Evolutionary conservation across 768 basidiomycete genomes (phyloP).

Genomic region (Nidularia sp.): DNA sequence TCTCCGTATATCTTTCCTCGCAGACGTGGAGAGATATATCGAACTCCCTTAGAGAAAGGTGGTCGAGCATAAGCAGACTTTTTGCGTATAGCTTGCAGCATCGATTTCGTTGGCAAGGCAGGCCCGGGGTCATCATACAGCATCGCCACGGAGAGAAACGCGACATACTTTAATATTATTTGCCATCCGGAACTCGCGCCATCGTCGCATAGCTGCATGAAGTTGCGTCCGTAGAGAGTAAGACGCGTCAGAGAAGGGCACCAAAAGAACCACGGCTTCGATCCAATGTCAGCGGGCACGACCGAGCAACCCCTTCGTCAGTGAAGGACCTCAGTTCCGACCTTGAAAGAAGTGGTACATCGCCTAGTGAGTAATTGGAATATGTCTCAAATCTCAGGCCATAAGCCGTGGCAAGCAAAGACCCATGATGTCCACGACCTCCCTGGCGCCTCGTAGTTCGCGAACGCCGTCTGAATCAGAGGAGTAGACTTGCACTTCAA

Average conservation of each 20-base stretch:
- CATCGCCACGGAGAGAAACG: no score
- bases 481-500: slow-evolving; percentile 4
- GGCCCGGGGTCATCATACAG: no score
- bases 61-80: no score
- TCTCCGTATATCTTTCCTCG: no score
- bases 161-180: no score
- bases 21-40: no score
- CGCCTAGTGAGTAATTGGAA: slow-evolving; percentile 6
- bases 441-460: slow-evolving; percentile 2
- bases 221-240: slow-evolving; percentile 14
- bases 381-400: slow-evolving; percentile 3
- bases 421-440: slow-evolving; percentile 2
- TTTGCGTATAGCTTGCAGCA: no score
- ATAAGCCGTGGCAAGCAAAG: slow-evolving; percentile 4
- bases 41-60: no score
- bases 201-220: slow-evolving; percentile 2
- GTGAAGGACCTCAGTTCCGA: slow-evolving; percentile 2
- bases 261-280: neutral
- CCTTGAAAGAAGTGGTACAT: slow-evolving; percentile 4
- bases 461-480: neutral
- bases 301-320: slow-evolving; percentile 1
- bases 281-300: neutral
- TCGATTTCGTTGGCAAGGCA: no score
- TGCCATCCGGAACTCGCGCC: no score
- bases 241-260: slow-evolving; percentile 8